A percentile compares a stretch with the other conserved stretches of the same genome.
These are phyloP conservation scores for Globisporangium nunn DNA, from an alignment of 352 stramenopile species.

Conservation along the genomic window DNA sequence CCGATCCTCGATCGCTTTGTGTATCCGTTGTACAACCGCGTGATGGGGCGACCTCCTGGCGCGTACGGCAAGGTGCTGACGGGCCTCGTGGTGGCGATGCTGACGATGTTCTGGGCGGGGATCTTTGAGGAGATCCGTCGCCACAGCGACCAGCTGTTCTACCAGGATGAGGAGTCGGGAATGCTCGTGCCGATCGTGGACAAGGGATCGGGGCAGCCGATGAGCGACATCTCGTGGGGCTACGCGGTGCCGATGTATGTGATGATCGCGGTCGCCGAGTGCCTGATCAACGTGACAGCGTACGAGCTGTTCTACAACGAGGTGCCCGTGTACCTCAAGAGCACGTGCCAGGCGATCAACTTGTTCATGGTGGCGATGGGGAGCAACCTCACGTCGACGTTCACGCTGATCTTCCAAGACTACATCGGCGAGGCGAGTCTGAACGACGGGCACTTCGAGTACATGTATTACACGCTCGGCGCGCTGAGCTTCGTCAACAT, in stretches of 20 bases:
- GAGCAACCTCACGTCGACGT: constrained; percentile 84
- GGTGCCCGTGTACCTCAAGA: constrained; percentile 84
- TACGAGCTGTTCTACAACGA: constrained; percentile 88
- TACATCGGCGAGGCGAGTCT: constrained; percentile 66
- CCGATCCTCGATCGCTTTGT: constrained; percentile 64
- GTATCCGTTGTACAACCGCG: constrained; percentile 56
- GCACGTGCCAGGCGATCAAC: constrained; percentile 83
- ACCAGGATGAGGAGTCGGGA: constrained; percentile 20
- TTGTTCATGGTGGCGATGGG: constrained; percentile 87
- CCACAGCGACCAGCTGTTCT: constrained; percentile 33
- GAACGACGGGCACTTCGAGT: constrained; percentile 82
- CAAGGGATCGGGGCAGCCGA: constrained; percentile 52
- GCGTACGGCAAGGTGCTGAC: constrained; percentile 78
- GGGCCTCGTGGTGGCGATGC: constrained; percentile 61
- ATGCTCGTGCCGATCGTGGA: constrained; percentile 28
- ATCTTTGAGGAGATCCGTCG: constrained; percentile 72
- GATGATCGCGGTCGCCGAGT: constrained; percentile 74
- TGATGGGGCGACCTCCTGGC: constrained; percentile 51
- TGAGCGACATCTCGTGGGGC: constrained; percentile 80
- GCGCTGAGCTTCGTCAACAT: constrained; percentile 70
- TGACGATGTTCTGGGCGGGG: constrained; percentile 85
- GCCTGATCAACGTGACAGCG: constrained; percentile 84
- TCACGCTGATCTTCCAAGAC: constrained; percentile 78
- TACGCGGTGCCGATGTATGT: constrained; percentile 83
- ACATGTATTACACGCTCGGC: constrained; percentile 86